Evolutionary conservation across 352 stramenopile genomes (phyloP).

Genomic region (Phytophthora pisi): DNA sequence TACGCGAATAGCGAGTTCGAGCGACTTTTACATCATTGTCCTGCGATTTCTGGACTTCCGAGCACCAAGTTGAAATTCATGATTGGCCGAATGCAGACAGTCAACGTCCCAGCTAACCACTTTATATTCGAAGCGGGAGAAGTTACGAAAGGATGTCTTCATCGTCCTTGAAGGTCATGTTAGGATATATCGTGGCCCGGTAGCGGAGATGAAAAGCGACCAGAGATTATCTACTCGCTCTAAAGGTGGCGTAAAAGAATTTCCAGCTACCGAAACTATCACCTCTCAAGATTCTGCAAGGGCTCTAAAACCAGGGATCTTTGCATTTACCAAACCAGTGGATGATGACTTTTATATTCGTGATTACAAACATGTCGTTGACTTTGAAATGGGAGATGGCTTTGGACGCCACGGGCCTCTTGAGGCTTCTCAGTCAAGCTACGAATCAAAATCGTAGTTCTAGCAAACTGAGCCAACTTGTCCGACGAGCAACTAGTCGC

Average conservation of each 20-base stretch:
- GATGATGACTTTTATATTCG: slow-evolving; percentile 20
- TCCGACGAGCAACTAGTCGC: slow-evolving; percentile 7
- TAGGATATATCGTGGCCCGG: slow-evolving; percentile 19
- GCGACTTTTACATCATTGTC: slow-evolving; percentile 24
- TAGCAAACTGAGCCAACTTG: slow-evolving; percentile 7
- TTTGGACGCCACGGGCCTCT: slow-evolving; percentile 20
- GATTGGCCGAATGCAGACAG: slow-evolving; percentile 18
- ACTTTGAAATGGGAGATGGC: slow-evolving; percentile 14
- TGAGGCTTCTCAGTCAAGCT: background rate
- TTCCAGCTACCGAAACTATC: slow-evolving; percentile 3
- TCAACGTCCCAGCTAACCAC: slow-evolving; percentile 21
- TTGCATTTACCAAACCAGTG: slow-evolving; percentile 14
- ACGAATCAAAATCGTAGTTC: background rate
- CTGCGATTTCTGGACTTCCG: slow-evolving; percentile 32
- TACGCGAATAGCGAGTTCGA: slow-evolving; percentile 20
- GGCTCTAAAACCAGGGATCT: slow-evolving; percentile 1
- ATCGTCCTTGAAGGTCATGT: slow-evolving; percentile 31
- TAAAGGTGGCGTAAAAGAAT: background rate
- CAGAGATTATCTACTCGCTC: slow-evolving; percentile 1
- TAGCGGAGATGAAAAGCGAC: slow-evolving; percentile 1
- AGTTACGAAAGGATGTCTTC: slow-evolving; percentile 20
- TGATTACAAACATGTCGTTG: slow-evolving; percentile 7
- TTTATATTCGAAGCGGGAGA: slow-evolving; percentile 40
- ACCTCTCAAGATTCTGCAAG: background rate
- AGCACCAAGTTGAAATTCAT: slow-evolving; percentile 21